Evolutionary conservation across 768 basidiomycete species (phyloP).

Genomic region (Suillus weaverae): DNA sequence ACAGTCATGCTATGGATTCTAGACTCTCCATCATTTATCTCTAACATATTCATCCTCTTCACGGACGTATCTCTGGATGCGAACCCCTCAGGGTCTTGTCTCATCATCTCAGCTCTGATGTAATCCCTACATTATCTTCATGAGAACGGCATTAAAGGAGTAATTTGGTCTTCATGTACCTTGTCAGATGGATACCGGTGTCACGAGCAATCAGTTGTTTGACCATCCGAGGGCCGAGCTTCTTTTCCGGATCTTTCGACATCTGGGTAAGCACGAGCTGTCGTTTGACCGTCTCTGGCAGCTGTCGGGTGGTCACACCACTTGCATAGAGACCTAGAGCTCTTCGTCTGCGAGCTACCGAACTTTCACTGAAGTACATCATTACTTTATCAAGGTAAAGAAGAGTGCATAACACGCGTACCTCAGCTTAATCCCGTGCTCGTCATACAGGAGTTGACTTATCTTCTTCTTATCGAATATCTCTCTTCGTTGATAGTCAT

Average conservation of each 20-base stretch:
- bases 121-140: slow-evolving; percentile 12
- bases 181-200: slow-evolving; percentile 34
- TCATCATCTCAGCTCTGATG: slow-evolving; percentile 15
- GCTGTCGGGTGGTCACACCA: slow-evolving; percentile 27
- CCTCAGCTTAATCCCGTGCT: slow-evolving; percentile 33
- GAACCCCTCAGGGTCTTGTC: slow-evolving; percentile 14
- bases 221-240: slow-evolving; percentile 28
- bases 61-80: slow-evolving; percentile 13
- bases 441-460: slow-evolving; percentile 24
- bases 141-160: neutral
- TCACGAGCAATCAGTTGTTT: slow-evolving; percentile 32
- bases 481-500: slow-evolving; percentile 27
- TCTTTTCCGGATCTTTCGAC: slow-evolving; percentile 32
- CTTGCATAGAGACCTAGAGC: slow-evolving; percentile 32
- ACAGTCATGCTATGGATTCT: neutral
- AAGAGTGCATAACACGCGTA: slow-evolving; percentile 14
- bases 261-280: slow-evolving; percentile 38
- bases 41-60: neutral
- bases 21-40: neutral
- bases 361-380: slow-evolving; percentile 25
- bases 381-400: neutral
- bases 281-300: slow-evolving; percentile 29
- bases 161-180: slow-evolving; percentile 16
- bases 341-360: slow-evolving; percentile 29
- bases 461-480: slow-evolving; percentile 28